Evolutionary conservation across 2,329 filamentous ascomycete genomes (phyloP), one percentile per base, ranked within the genome.

Genomic region (Zalaria sp.): DNA sequence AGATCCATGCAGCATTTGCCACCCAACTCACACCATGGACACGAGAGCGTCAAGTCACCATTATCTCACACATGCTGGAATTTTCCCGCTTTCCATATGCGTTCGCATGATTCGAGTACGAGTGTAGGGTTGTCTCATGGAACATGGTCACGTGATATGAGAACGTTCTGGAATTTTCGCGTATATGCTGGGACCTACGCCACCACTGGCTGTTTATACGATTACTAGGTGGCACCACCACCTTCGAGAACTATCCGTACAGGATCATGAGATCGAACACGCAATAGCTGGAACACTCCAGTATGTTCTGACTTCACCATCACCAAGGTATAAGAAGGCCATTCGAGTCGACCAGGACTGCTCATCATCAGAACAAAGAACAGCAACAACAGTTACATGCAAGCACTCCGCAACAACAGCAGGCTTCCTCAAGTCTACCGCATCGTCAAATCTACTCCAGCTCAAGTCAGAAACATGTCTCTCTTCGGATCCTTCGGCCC

Each of bases 111-210:
- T 18, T 18, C 18, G 18, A 18, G 18, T 18, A 18, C 18, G 18
- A 18, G 18, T 18, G 18, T 18, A 18, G 18, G 18, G 18, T 18
- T 18, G 18, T 18, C 18, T 18, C 18, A 18, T 18, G 18, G 18
- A 18, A 18, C 18, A 25, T 25, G 10, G 25, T 38, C 34, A 40
- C 39, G 40, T 39, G 34, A 40, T 36, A 28, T 27, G 26, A 10
- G 44, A 43, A 46, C 35, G 2, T 41, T 46, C 44, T 37, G 9
- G 44, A 46, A 43, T 11, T 35, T 40, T 40, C 42, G 10, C 38
- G 29, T 35, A 25, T 63, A 56, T 55, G 61, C 57, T 41, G 56
- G 54, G 0, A 51, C 60, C 4, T 63, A 63, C 40, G 47, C 54
- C 4, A 59, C 58, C 1, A 60, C 8, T 28, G 9, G 35, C 39